Evolutionary conservation across 305 asterid species (phyloP), one percentile per base, ranked within the genome.

Genomic region (Solanum hybrid): DNA sequence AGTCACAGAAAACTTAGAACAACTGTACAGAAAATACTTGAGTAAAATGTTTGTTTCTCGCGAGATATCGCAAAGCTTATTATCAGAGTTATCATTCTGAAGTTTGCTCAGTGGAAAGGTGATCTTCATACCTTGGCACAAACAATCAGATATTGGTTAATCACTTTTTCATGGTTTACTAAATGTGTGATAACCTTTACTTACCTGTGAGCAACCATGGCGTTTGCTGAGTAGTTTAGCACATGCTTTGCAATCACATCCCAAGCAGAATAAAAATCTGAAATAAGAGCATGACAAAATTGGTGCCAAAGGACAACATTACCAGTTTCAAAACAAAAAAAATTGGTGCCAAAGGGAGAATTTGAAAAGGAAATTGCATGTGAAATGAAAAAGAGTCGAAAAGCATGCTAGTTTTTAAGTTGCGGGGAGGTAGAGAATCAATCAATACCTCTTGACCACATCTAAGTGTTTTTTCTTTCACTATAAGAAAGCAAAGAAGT

Each of bases 211-310:
- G 98, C 94, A 94, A 97, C 96, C 89, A 90, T 83, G 38, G 98
- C 94, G 93, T 94, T 91, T 83, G 92, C 92, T 65, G 87, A 90
- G 94, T 97, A 95, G 92, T 92, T 92, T 92, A 90, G 91, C 79
- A 92, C 94, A 90, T 97, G 95, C 92, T 93, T 95, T 90, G 92
- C 94, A 91, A 97, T 95, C 93, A 97, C 98, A 94, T 92, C 95
- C 99, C 99, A 97, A 76, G 99, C 99, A 87, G 98, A 95, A 92
- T 98, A 98, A 95, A 98, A 98, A 94, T 98, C 99, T 98, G 95
- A 89, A 93, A 78, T 79, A 85, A 84, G 91, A 20, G 86, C 76
- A 57, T 31, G 88, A 85, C 88, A 85, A 57, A 57, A 85, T 57
- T 85, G 32, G 38, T 20, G 77, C 34, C 88, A 51, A 61, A 84